Evolutionary conservation across 805 yeast genomes (phyloP).

Genomic region (Wickerhamiella bombiphila): DNA sequence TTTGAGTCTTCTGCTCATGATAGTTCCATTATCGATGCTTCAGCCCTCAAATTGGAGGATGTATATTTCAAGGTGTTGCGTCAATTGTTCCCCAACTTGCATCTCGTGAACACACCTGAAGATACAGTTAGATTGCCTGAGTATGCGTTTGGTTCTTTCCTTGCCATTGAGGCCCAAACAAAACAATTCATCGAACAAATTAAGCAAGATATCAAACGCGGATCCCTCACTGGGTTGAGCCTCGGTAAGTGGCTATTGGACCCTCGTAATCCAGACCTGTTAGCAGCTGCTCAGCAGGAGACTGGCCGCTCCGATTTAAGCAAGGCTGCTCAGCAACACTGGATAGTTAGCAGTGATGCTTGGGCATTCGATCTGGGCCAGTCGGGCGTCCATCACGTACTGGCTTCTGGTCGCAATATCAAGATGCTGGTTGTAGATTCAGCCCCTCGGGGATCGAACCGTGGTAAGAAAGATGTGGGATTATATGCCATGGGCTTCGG

Average conservation of each 20-base stretch:
- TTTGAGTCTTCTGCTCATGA: neutral
- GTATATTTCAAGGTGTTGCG: constrained; percentile 62
- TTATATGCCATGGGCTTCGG: constrained; percentile 90
- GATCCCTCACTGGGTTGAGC: constrained; percentile 11
- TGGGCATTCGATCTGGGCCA: constrained; percentile 91
- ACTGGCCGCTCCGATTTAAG: constrained; percentile 23
- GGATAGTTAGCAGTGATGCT: constrained; percentile 89
- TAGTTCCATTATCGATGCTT: constrained; percentile 14
- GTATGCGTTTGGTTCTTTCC: constrained; percentile 67
- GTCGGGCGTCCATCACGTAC: constrained; percentile 77
- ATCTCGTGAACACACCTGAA: constrained; percentile 45
- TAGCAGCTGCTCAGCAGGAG: constrained; percentile 7
- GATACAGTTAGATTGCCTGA: constrained; percentile 49
- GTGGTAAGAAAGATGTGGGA: constrained; percentile 81
- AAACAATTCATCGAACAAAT: constrained; percentile 32
- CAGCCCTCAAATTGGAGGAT: constrained; percentile 45
- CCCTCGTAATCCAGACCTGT: constrained; percentile 15
- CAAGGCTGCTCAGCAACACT: constrained; percentile 26
- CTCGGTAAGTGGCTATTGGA: constrained; percentile 41
- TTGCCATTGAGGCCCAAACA: constrained; percentile 42
- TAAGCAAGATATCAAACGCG: constrained; percentile 27
- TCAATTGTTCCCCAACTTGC: constrained; percentile 48
- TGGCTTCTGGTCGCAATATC: constrained; percentile 59
- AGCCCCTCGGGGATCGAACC: constrained; percentile 40
- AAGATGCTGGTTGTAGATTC: constrained; percentile 81